Evolutionary conservation across 768 basidiomycete species (phyloP), one percentile per base, ranked within the genome.

Genomic region (Gelatoporia subvermispora): DNA sequence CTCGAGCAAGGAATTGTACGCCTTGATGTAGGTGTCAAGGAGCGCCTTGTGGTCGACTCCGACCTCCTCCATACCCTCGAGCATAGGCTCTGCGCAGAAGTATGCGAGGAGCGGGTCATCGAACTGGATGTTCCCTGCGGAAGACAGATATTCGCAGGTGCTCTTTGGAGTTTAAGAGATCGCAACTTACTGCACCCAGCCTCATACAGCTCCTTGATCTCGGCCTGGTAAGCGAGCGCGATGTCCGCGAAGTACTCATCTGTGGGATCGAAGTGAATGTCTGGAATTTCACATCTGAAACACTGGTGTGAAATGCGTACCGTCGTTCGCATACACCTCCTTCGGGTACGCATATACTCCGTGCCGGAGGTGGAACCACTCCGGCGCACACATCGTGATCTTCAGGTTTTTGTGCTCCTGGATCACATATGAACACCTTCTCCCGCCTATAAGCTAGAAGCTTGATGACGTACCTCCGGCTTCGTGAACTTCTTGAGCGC

Each of bases 331-430:
- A 65, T 87, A 87, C 5, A 84, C 76, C 8, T 73, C 69, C 37
- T 73, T 68, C 50, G 78, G 77, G 57, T 81, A 83, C 5, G 79
- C 79, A 51, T 80, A 78, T 8, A 71, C 72, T 43, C 84, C 84
- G 60, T 83, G 82, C 21, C 79, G 76, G 23, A 84, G 76, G 60
- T 84, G 82, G 62, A 79, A 82, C 82, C 84, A 85, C 31, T 81
- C 79, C 3, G 85, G 86, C 0, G 84, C 78, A 50, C 79, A 82
- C 64, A 86, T 69, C 13, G 82, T 88, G 50, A 88, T 58, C 63
- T 91, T 89, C 63, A 88, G 75, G 58, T 74, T 71, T 58, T 74
- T 74, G 50, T 84, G 78, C 57, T 86, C 83, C 78, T 82, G 43
- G 15, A n/a, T 13, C 28, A 31, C 20, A 31, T 20, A 52, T 31